phyloP scores from a whole-genome alignment of 257 asterid species.

The Nemophila menziesii region DNA sequence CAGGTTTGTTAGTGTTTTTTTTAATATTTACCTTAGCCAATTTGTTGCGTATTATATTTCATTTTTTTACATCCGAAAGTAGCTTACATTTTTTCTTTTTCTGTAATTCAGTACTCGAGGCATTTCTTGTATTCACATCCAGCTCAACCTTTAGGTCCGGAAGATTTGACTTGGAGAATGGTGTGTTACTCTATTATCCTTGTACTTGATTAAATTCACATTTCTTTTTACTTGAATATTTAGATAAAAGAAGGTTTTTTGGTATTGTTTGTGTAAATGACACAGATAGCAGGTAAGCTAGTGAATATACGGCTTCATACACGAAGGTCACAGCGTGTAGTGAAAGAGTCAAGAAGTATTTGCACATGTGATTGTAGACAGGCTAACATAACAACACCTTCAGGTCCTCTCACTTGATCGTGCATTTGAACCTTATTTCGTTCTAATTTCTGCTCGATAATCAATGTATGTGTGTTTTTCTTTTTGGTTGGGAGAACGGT shows the following conservation, averaged over 20 bases:
- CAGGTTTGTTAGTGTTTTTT: constrained; percentile 41
- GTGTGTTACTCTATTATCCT: constrained; percentile 26
- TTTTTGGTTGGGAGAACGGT: no score
- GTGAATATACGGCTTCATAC: constrained; percentile 72
- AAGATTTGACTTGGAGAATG: constrained; percentile 94
- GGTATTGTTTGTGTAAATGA: constrained; percentile 8
- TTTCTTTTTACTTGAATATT: neutral
- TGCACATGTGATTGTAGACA: constrained; percentile 76
- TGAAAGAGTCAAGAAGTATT: constrained; percentile 62
- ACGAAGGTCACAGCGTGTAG: constrained; percentile 80
- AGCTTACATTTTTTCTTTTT: constrained; percentile 1
- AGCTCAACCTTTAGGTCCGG: constrained; percentile 88
- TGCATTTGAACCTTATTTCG: neutral
- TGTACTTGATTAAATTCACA: neutral
- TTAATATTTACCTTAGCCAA: neutral
- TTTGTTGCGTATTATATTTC: neutral
- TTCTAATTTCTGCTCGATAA: neutral
- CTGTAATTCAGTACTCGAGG: constrained; percentile 57
- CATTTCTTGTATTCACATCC: constrained; percentile 91
- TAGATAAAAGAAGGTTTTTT: neutral
- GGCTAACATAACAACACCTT: constrained; percentile 50
- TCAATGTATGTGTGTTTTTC: neutral
- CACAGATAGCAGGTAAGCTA: constrained; percentile 83
- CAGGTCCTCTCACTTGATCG: constrained; percentile 26
- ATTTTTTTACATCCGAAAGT: neutral